Conservation (phyloP, 1,139 yeast genomes). For the Pichia sp. region DNA sequence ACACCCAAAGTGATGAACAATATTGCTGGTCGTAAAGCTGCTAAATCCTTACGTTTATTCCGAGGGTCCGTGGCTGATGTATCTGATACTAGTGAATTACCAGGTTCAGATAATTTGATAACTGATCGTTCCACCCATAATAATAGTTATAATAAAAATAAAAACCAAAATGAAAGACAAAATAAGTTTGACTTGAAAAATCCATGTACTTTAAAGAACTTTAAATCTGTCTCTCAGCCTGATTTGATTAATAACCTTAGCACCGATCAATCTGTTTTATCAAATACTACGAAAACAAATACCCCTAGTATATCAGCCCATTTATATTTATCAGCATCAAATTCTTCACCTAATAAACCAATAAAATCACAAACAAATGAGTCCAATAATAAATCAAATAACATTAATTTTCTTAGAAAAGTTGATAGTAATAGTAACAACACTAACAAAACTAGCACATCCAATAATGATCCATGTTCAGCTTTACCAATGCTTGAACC, state of each 20-base stretch:
- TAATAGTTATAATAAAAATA: neutral
- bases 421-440: too few species aligned
- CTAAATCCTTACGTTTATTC: constrained; percentile 33
- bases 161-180: neutral
- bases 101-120: constrained; percentile 16
- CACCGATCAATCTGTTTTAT: neutral
- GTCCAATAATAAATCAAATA: neutral
- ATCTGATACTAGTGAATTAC: neutral
- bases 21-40: constrained; percentile 36
- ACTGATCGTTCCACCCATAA: too few species aligned
- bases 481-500: constrained; percentile 35
- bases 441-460: too few species aligned
- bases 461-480: neutral
- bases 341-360: neutral
- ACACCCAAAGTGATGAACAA: constrained; percentile 15
- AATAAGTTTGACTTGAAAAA: neutral
- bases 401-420: too few species aligned
- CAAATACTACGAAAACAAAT: neutral
- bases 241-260: neutral
- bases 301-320: constrained; percentile 2
- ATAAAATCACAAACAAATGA: neutral
- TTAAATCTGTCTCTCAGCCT: neutral
- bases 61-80: constrained; percentile 14
- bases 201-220: constrained; percentile 3
- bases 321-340: neutral